Percentiles rank a stretch among this genome's conserved stretches.
These are phyloP conservation scores for Penicillium sp. DNA, from an alignment of 2,329 filamentous ascomycete species.

Conservation along the genomic window DNA sequence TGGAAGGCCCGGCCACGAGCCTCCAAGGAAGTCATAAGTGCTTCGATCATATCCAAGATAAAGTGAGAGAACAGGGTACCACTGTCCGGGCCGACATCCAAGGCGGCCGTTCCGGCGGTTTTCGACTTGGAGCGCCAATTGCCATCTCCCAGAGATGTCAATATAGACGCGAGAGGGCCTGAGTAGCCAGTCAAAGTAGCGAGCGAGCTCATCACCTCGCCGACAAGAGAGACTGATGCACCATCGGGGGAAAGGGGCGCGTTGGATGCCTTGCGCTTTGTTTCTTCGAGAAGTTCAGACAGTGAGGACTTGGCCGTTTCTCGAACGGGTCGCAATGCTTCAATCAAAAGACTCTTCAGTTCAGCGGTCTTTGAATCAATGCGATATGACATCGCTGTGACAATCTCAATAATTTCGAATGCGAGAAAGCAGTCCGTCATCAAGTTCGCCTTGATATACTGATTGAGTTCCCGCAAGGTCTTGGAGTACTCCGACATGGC, in stretches of 20 bases:
- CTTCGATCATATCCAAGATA: constrained; percentile 81
- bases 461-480: constrained; percentile 83
- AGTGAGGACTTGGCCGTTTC: constrained; percentile 89
- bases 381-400: constrained; percentile 73
- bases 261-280: constrained; percentile 63
- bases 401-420: constrained; percentile 91
- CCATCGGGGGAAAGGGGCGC: constrained; percentile 76
- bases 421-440: constrained; percentile 90
- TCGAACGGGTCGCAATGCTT: constrained; percentile 81
- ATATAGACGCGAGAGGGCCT: constrained; percentile 78
- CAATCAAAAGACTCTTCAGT: constrained; percentile 75
- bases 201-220: constrained; percentile 80
- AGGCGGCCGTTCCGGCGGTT: constrained; percentile 67
- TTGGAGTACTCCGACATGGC: constrained; percentile 78
- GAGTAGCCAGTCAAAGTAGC: constrained; percentile 85
- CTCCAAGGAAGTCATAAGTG: constrained; percentile 71
- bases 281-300: constrained; percentile 78
- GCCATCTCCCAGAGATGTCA: constrained; percentile 88
- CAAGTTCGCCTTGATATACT: constrained; percentile 80
- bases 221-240: constrained; percentile 70
- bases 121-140: constrained; percentile 70
- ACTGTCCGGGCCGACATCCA: constrained; percentile 86
- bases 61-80: constrained; percentile 86
- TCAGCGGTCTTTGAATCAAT: constrained; percentile 82
- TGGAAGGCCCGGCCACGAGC: constrained; percentile 68